Percentiles rank a stretch among this genome's conserved stretches.
phyloP scores from a whole-genome alignment of 345 rosid species.

The Eucalyptus marginata region DNA sequence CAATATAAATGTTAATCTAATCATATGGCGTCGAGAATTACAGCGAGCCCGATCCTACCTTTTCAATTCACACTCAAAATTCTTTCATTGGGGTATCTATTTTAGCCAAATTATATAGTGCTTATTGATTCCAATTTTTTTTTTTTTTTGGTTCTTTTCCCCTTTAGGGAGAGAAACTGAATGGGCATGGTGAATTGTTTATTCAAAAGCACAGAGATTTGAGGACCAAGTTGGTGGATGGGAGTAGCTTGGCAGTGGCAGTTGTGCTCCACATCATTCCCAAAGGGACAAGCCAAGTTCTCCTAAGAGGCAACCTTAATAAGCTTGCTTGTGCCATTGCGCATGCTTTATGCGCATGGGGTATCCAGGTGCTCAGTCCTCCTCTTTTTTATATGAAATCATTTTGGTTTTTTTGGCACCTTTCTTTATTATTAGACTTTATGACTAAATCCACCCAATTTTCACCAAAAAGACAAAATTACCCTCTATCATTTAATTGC shows the following conservation, averaged over 20 bases:
- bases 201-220: conserved; percentile 20
- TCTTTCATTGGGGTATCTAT: not conserved
- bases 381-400: not conserved
- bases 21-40: not conserved
- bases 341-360: conserved; percentile 18
- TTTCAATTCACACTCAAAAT: not conserved
- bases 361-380: conserved; percentile 15
- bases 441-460: no score
- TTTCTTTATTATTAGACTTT: not conserved
- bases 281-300: conserved; percentile 13
- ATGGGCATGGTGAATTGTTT: conserved; percentile 31
- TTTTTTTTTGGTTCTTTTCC: not conserved
- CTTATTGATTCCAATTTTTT: not conserved
- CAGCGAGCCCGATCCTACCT: not conserved
- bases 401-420: not conserved
- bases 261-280: conserved; percentile 31
- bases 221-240: conserved; percentile 43
- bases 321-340: conserved; percentile 25
- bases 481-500: no score
- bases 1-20: not conserved
- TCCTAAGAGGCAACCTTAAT: conserved; percentile 25
- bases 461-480: no score
- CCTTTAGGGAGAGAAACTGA: conserved; percentile 33
- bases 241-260: conserved; percentile 41
- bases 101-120: not conserved